Evolutionary conservation across 2,329 filamentous ascomycete species (phyloP).

Genomic region (Coniochaeta hoffmannii): DNA sequence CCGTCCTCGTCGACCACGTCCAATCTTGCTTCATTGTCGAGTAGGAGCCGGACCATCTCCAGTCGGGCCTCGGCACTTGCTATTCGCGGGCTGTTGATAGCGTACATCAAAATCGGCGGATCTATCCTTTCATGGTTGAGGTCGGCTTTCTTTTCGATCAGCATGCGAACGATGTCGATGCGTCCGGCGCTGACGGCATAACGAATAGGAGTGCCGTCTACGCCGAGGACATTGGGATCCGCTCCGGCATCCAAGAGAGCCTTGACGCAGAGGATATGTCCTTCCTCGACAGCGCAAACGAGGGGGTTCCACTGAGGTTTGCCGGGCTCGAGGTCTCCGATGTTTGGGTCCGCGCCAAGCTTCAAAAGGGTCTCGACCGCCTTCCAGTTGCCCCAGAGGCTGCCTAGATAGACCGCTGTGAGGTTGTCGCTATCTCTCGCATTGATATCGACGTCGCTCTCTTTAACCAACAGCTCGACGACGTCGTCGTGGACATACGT

Average conservation of each 20-base stretch:
- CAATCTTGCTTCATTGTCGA: background rate
- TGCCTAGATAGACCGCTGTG: background rate
- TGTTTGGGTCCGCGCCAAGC: background rate
- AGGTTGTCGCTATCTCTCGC: background rate
- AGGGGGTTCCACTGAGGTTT: background rate
- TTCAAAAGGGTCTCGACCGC: background rate
- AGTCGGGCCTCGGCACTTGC: background rate
- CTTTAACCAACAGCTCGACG: background rate
- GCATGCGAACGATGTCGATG: background rate
- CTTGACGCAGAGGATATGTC: background rate
- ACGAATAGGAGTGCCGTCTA: background rate
- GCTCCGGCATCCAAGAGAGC: background rate
- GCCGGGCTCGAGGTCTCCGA: background rate
- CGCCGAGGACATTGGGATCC: background rate
- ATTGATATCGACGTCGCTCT: background rate
- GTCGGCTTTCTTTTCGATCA: background rate
- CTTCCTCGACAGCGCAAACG: background rate
- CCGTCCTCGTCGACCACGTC: background rate
- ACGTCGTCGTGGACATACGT: background rate
- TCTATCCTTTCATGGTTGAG: background rate
- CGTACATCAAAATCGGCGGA: background rate
- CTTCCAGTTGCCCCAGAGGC: constrained; percentile 2
- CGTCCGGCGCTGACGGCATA: background rate
- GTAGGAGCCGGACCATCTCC: background rate
- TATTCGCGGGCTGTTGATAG: background rate